Percentiles rank a stretch among this genome's conserved stretches.
These are phyloP conservation scores for Gamsiella multidivaricata DNA, from an alignment of 192 early-diverging fungal species.

Conservation along the genomic window DNA sequence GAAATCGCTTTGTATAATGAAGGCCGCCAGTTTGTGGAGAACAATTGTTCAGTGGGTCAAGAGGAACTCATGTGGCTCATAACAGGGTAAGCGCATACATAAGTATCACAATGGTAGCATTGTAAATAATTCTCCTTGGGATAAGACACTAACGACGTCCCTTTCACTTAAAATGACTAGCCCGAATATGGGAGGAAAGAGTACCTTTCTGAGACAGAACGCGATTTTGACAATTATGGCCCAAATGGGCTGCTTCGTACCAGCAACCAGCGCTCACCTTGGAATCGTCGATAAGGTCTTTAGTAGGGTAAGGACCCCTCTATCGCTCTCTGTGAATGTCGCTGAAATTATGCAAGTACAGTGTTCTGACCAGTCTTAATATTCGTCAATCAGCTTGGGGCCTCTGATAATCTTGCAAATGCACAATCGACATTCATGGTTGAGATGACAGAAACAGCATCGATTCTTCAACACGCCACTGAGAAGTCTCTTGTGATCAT, in stretches of 20 bases:
- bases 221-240: constrained; percentile 64
- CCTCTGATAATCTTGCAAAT: constrained; percentile 61
- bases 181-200: constrained; percentile 68
- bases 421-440: constrained; percentile 67
- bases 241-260: constrained; percentile 65
- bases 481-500: constrained; percentile 61
- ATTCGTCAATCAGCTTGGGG: constrained; percentile 60
- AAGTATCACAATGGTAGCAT: too few species aligned
- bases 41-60: constrained; percentile 64
- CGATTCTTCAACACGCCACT: constrained; percentile 59
- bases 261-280: constrained; percentile 55
- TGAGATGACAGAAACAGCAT: constrained; percentile 62
- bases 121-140: too few species aligned
- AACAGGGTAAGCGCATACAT: constrained; percentile 59
- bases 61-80: constrained; percentile 54
- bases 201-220: constrained; percentile 63
- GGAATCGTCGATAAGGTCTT: constrained; percentile 64
- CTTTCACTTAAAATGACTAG: constrained; percentile 21
- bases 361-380: too few species aligned
- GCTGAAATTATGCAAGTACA: too few species aligned
- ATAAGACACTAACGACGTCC: too few species aligned
- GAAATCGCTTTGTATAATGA: constrained; percentile 61
- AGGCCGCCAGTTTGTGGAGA: constrained; percentile 64
- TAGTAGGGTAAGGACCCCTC: constrained; percentile 50
- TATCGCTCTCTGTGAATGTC: too few species aligned